Conservation (phyloP, 139 green algal genomes). For the Coccomyxa sp. region DNA sequence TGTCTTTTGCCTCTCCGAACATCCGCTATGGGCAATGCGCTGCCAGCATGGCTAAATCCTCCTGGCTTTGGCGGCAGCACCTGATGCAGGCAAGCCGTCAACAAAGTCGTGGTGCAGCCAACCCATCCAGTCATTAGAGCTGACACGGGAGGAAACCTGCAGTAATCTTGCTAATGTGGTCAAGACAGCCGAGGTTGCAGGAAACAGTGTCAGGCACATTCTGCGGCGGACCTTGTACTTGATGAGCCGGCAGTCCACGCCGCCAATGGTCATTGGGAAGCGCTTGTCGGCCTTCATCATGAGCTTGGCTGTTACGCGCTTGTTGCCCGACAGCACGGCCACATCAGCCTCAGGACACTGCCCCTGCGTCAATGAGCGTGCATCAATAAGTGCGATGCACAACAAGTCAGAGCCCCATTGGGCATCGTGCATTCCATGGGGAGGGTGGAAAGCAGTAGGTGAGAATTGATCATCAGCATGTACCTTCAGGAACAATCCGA, state of each 20-base stretch:
- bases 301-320: slow-evolving; percentile 26
- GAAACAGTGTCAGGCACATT: too few relatives aligned
- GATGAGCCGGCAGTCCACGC: slow-evolving; percentile 60
- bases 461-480: neutral
- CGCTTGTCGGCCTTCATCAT: slow-evolving; percentile 49
- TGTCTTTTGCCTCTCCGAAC: too few relatives aligned
- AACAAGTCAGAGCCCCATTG: neutral
- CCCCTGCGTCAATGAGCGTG: slow-evolving; percentile 11
- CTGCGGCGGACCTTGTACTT: slow-evolving; percentile 31
- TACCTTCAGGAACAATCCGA: slow-evolving; percentile 60
- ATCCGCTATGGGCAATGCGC: too few relatives aligned
- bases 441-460: neutral
- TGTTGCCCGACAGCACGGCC: slow-evolving; percentile 65
- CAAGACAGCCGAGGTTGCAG: too few relatives aligned
- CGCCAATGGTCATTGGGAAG: slow-evolving; percentile 55
- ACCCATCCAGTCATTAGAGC: too few relatives aligned
- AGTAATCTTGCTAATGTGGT: too few relatives aligned
- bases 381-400: neutral
- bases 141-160: too few relatives aligned
- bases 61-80: too few relatives aligned
- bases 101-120: too few relatives aligned
- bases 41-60: too few relatives aligned
- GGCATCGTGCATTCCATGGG: neutral
- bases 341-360: slow-evolving; percentile 31
- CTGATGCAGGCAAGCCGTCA: too few relatives aligned